Conservation (phyloP, 2,329 filamentous ascomycete genomes). For the Clarireedia sp. region DNA sequence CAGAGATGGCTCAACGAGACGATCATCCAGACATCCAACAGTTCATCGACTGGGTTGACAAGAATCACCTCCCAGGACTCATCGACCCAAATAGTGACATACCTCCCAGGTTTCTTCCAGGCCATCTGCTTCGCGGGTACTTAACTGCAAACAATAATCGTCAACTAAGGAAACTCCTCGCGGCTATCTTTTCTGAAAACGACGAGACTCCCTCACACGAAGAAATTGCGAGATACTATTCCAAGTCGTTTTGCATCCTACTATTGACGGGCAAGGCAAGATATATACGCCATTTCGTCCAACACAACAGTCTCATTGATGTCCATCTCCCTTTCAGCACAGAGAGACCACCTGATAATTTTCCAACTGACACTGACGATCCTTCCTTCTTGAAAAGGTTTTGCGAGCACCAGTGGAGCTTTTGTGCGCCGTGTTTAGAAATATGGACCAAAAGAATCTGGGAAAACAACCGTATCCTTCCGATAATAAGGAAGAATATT, state of each 20-base stretch:
- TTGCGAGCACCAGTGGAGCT: not conserved
- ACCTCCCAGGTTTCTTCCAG: not conserved
- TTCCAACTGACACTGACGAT: not conserved
- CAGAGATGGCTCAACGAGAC: not conserved
- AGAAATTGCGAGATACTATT: not conserved
- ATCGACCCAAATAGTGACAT: not conserved
- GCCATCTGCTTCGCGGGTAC: not conserved
- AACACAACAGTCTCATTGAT: not conserved
- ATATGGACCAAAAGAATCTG: not conserved
- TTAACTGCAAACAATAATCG: not conserved
- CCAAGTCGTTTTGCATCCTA: slow-evolving; percentile 11
- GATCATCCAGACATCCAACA: not conserved
- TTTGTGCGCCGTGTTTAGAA: not conserved
- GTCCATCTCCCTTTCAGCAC: not conserved
- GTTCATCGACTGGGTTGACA: not conserved
- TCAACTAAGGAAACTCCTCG: not conserved
- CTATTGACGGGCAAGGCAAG: slow-evolving; percentile 1
- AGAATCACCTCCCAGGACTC: not conserved
- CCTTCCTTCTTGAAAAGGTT: not conserved
- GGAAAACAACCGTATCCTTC: not conserved
- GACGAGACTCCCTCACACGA: not conserved
- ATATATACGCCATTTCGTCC: slow-evolving; percentile 9
- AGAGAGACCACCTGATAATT: not conserved
- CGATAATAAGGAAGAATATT: not conserved
- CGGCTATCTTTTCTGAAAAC: not conserved